Evolutionary conservation across 495 filamentous ascomycete genomes (phyloP), one percentile per base, ranked within the genome.

Genomic region (Bacidia rubella): DNA sequence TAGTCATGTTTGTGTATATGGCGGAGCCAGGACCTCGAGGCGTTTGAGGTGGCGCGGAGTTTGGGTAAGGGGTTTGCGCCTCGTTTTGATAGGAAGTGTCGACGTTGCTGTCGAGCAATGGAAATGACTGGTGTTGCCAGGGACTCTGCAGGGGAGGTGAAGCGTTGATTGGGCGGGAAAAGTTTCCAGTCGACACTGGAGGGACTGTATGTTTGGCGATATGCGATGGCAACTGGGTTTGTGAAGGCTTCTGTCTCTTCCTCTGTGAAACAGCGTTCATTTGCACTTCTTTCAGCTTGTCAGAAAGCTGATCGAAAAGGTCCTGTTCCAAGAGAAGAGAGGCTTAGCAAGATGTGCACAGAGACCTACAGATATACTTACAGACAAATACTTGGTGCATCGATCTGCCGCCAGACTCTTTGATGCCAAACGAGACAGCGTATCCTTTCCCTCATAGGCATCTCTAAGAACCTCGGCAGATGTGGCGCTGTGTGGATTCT

Each of bases 341-440:
- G 44, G 59, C 35, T 29, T 40, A 15, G 5, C 29, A 35, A 15
- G 5, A 26, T 2, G 39, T 25, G 11, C 20, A 27, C 15, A 49
- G 52, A 41, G 2, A 27, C n/a, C 29, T 3, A 20, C 15, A 4
- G 11, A 15, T 35, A 24, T 35, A 67, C 74, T 57, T 74, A 90
- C 86, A 53, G 73, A 76, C 41, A 98, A 75, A 32, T 82, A 81
- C 53, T 70, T 74, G 0, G 86, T 85, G 57, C 90, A 92, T 23
- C 88, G 71, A 59, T 94, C 86, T 9, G 92, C 90, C 24, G 90
- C 89, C 70, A 92, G 69, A 57, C 90, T 96, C 59, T 83, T 84
- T 62, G 85, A 80, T 9, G 86, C 83, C 29, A 96, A 72, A 23
- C 77, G 76, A 15, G 76, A 76, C 51, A 98, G 73, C n/a, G 86